These are phyloP conservation scores for Penicillium aurantiogriseum DNA, from an alignment of 2,329 filamentous ascomycete genomes.

Conservation along the genomic window DNA sequence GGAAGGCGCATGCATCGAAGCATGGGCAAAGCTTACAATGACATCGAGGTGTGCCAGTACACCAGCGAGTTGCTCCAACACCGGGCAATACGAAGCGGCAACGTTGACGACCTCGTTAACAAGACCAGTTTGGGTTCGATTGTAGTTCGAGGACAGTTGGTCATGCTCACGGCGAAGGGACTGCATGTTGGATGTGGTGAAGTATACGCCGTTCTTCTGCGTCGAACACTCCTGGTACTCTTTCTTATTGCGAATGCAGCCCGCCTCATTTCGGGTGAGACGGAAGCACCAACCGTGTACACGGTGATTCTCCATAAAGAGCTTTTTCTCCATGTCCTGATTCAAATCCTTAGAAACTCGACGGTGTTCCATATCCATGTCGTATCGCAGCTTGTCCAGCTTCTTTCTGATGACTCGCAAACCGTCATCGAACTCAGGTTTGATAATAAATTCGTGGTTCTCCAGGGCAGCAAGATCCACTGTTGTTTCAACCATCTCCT, in stretches of 20 bases:
- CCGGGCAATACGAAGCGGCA: conserved; percentile 89
- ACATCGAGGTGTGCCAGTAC: conserved; percentile 93
- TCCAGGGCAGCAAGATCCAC: conserved; percentile 94
- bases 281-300: conserved; percentile 97
- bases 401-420: conserved; percentile 86
- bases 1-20: conserved; percentile 86
- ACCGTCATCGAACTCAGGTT: conserved; percentile 92
- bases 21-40: conserved; percentile 89
- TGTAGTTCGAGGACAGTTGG: conserved; percentile 90
- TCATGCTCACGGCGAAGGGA: conserved; percentile 85
- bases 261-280: conserved; percentile 83
- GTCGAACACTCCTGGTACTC: conserved; percentile 93
- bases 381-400: conserved; percentile 75
- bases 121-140: conserved; percentile 85
- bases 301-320: conserved; percentile 94
- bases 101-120: conserved; percentile 92
- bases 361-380: conserved; percentile 80
- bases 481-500: conserved; percentile 98
- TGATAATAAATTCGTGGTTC: conserved; percentile 98
- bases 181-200: conserved; percentile 82
- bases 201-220: conserved; percentile 98
- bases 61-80: conserved; percentile 83
- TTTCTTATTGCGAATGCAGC: conserved; percentile 87
- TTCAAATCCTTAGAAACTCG: conserved; percentile 75
- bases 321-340: conserved; percentile 96